Base-by-base conservation (phyloP, 805 yeast species). In the Candida ulmi region DNA sequence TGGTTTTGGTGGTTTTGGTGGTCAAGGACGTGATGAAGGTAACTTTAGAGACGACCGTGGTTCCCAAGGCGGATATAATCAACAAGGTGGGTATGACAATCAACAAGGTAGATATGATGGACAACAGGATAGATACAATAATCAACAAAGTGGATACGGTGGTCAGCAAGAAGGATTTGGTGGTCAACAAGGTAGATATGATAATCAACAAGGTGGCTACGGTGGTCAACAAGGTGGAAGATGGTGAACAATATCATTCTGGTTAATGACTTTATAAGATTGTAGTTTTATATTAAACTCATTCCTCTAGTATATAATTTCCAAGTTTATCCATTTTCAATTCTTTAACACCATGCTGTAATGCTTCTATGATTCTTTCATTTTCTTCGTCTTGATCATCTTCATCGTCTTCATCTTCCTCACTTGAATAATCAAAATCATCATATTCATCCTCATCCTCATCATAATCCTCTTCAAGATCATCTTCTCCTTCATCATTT, bases 301-400 rank as follows among this genome's bases (percentile, higher is more conserved):
- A 26, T 26, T 50, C 65, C 29, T 83, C 86, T 29, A 86, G 57
- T 26, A 84, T 80, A 57, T 86, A 86, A 60, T 86, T 86, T 30
- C 95, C 95, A 33, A 86, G 58, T 51, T 80, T 83, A 57, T 86
- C 95, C 82, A 83, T 79, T 57, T 83, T 83, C 47, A 86, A 61
- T n/a, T 77, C 71, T 35, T 72, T 68, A 3, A 72, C 74, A 17
- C 91, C 93, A 6, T 62, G 57, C 11, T 79, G 76, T 36, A 85
- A 61, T 3, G 91, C 93, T 45, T 78, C 78, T 19, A 85, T 76
- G 54, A 85, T 86, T 53, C 75, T 73, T 33, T 73, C 80, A 29
- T 75, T 79, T 33, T 71, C 76, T 18, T 63, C 71, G 6, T 61
- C 69, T 1, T 61, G 63, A 5, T 58, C 65, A 12, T 60, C 74